Evolutionary conservation across 2,329 filamentous ascomycete species (phyloP), one percentile per base, ranked within the genome.

Genomic region (Alternaria infectoria): DNA sequence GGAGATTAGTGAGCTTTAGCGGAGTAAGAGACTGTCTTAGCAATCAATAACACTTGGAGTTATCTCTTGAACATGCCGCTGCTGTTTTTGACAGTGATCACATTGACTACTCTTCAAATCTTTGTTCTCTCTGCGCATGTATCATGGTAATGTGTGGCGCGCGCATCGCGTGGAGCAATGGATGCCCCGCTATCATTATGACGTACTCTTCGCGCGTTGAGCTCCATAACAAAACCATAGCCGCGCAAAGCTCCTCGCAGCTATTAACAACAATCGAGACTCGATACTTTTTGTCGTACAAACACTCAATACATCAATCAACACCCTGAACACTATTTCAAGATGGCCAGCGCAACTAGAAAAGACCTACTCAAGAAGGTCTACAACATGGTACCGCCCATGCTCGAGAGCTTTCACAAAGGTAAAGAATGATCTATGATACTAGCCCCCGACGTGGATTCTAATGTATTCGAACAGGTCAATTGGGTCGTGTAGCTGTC

Each of bases 341-440:
- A 54, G 52, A 83, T 84, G 81, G 79, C 81, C 19, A 71, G 91
- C 65, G 82, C 87, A 67, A 83, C 89, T 25, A 93, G 93, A 21
- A 92, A 89, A 80, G 89, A 91, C 71, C 84, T 97, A 57, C 84
- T 99, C 61, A 82, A 85, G 70, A 95, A 92, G 81, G 93, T 94
- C 76, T 91, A 91, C 85, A 93, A 91, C 78, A 91, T 99, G 84
- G 88, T 99, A 63, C 96, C 96, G 68, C 96, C 96, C 11, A 93
- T 99, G 93, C 87, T 97, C 57, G 92, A 96, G 78, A 92, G 88
- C 77, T 98, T 98, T 78, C 96, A 98, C 82, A 99, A 99, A 86
- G 96, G 95, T 93, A 77, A 49, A 60, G 1, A 30, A 17, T 23
- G 28, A n/a, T 4, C 25, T 8, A 4, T 15, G 15, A 9, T 6